Evolutionary conservation across 805 yeast genomes (phyloP), one percentile per base, ranked within the genome.

Genomic region (Wickerhamomyces bovis): DNA sequence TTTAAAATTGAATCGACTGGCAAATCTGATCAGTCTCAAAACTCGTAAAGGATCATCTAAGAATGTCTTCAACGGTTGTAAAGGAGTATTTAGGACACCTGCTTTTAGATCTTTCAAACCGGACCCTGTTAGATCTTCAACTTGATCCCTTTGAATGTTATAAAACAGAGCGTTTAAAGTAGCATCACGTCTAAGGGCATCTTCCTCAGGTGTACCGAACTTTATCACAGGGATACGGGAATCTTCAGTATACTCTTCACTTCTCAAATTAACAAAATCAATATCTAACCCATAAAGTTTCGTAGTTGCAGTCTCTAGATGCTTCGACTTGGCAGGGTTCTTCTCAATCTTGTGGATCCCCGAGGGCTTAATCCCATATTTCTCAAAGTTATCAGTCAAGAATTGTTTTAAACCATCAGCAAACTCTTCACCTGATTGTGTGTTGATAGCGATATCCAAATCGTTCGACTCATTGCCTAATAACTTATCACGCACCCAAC

Each of bases 401-500:
- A 72, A 92, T 20, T 71, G 69, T 50, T 77, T 75, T 51, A 94
- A 67, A 13, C 76, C 76, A 28, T 71, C 70, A 1, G 96, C 97
- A 67, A 94, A 92, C 30, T 80, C 81, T 57, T 85, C 89, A 0
- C 99, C 99, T 0, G 95, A 78, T 59, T 88, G 67, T 45, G 73
- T 73, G 64, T 94, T 89, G 42, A 94, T 80, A 7, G 97, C 97
- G 42, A 94, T 87, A 58, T 94, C 99, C 26, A 94, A 71, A 63
- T 94, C 99, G 60, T 92, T 81, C 38, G 92, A 82, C 20, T 78
- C 80, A 41, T 75, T 73, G 0, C 96, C 95, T 26, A 94, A 69
- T 25, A 94, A 69, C 66, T 94, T 94, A 64, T 94, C 99, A 56
- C 99, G 76, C 3, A 94, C 99, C 99, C 99, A 92, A 0, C 99